Evolutionary conservation across 768 basidiomycete species (phyloP), one percentile per base, ranked within the genome.

Genomic region (Leucocoprinus birnbaumii): DNA sequence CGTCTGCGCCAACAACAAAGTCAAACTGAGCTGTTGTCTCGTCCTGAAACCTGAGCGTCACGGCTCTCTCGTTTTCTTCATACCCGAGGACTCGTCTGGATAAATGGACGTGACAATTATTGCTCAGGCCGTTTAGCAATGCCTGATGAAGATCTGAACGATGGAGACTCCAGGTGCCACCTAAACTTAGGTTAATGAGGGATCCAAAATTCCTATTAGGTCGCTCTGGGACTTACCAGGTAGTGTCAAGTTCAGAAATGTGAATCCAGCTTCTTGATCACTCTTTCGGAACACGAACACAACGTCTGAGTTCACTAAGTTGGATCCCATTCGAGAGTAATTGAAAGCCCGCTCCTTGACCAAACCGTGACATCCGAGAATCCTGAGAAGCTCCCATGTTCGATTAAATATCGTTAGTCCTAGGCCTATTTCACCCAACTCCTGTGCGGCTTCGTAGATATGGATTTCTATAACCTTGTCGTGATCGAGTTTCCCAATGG

Each of bases 71-170:
- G n/a, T 56, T 35, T 49, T 74, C 71, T 3, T 50, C 60, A 58
- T 78, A 82, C 0, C 72, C 70, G 14, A 65, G 59, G 2, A 84
- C 69, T 18, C 74, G 77, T 58, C 77, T 79, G 11, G 71, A 69
- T 4, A 73, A 71, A 50, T 75, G 69, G 5, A 68, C 67, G 14
- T 63, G 68, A 58, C 66, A 71, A 0, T 63, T 64, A 1, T 71
- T 55, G 1, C 67, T 60, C 31, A 83, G 59, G 50, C 74, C 65
- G 3, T 70, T 65, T 11, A 83, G 62, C 18, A 84, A 65, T 14
- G 71, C 71, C 21, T 67, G 60, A 27, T 82, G 79, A 38, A 84
- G 76, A 49, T 79, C 75, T 2, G 79, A 73, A 13, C 82, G 76
- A 61, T 82, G 82, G 55, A 83, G 68, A n/a, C 65, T 58, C 40